Evolutionary conservation across 106 monocot species (phyloP), one percentile per base, ranked within the genome.

Genomic region (Triglochin maritima): DNA sequence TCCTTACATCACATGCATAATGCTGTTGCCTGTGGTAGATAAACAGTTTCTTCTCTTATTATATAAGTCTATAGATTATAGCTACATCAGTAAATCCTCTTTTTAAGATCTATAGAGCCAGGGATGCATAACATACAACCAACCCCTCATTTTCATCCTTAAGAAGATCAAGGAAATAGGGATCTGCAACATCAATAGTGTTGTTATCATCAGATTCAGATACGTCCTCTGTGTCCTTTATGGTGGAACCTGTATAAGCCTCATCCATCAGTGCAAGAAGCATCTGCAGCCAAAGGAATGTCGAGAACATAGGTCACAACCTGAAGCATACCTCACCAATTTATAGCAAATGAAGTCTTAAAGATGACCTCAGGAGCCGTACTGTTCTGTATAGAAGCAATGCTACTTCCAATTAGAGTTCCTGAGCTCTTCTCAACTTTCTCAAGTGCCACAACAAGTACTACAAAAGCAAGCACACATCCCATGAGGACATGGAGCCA

Each of bases 71-170:
- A 29, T 29, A 29, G 29, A 29, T 29, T 29, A 29, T 29, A 29
- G 29, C 29, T 29, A 29, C 29, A 29, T 29, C 29, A 29, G 29
- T 29, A 29, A 29, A 29, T 29, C 1, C 29, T 29, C 29, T 1
- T 29, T 29, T 29, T 29, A 29, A 29, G 29, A 29, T 29, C 29
- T 29, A 29, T 29, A 29, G 29, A 29, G 29, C 0, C 29, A 29
- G 29, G 53, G n/a, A 4, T 43, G 53, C 66, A 16, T 49, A 41
- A 76, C 89, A 68, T 94, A 94, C 89, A 59, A 87, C 83, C 70
- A 95, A 78, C 10, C 90, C 95, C 79, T 95, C 95, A 83, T 95
- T 95, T 63, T 95, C 94, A 81, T 95, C 94, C 77, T 87, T 95
- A 44, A 95, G 75, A 83, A 95, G 73, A 60, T 95, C 95, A 85